Evolutionary conservation across 345 rosid genomes (phyloP).

Genomic region (Acer yangbiense): DNA sequence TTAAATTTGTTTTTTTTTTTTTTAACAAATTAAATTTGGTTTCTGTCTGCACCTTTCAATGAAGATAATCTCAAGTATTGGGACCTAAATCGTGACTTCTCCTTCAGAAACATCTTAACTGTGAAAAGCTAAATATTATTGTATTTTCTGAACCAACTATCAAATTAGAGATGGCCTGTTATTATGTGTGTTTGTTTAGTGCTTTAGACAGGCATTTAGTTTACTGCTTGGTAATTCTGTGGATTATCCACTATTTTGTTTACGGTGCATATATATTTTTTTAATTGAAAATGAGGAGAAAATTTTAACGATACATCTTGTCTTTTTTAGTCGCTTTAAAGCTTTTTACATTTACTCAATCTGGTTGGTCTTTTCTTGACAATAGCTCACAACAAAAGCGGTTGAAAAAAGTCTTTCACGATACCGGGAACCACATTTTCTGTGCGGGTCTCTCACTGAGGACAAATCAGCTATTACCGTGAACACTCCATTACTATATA

Average conservation of each 20-base stretch:
- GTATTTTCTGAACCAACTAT: neutral
- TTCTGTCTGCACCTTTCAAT: neutral
- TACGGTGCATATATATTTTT: neutral
- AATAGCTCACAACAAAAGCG: conserved; percentile 64
- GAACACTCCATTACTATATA: conserved; percentile 43
- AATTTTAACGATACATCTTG: neutral
- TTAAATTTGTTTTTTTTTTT: neutral
- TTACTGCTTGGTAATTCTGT: neutral
- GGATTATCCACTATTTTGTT: neutral
- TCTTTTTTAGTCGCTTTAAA: neutral
- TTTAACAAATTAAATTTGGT: neutral
- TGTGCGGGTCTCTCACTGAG: conserved; percentile 58
- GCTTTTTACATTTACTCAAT: conserved; percentile 1
- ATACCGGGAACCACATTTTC: conserved; percentile 72
- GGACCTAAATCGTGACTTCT: neutral
- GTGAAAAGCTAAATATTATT: neutral
- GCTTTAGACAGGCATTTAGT: neutral
- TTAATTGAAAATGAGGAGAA: neutral
- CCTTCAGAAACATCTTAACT: neutral
- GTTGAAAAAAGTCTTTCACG: conserved; percentile 70
- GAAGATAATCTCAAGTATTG: conserved; percentile 1
- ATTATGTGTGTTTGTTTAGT: neutral
- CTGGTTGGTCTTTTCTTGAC: conserved; percentile 19
- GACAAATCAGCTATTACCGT: conserved; percentile 51
- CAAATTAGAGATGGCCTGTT: neutral